Base-by-base conservation (phyloP, 2,329 filamentous ascomycete species). In the Leptographium wingfieldii region DNA sequence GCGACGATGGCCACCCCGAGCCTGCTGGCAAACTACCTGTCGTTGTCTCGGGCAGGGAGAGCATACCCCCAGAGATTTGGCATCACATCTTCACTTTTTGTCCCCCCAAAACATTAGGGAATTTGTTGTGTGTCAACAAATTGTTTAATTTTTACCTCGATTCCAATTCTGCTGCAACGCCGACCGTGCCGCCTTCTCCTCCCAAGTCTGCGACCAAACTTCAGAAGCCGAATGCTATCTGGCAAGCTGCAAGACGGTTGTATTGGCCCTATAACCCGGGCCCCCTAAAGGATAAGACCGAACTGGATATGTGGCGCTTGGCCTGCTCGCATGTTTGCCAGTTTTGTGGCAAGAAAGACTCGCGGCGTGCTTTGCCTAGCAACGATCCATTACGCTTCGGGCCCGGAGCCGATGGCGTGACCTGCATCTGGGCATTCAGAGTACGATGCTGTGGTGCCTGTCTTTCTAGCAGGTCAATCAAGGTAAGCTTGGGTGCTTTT, bases 221-320 rank as follows among this genome's bases (percentile, higher is more conserved):
- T 52, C 68, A 77, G 66, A 80, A 80, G 68, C 82, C 86, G 66
- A 82, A 90, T 68, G 72, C 74, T 55, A 83, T 92, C 66, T 92
- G 88, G 88, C 80, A 80, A 68, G 74, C 77, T 65, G 87, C 88
- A 66, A 82, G 88, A 68, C 83, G 83, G 66, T 72, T 75, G 25
- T 85, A 82, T 69, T 81, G 82, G 73, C 82, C 82, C 31, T 79
- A 80, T 65, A 82, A 91, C 75, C 89, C 89, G 55, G 77, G 78
- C 60, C 88, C 88, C 33, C 76, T 92, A 56, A 73, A 75, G 58
- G 79, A 77, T 61, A 81, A 80, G 68, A 81, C 81, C 51, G 89
- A 94, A 71, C 74, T 88, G 64, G 81, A 86, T 51, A 92, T 92
- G 87, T 90, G 89, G 81, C 81, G 80, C 67, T 74, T 94, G 57